These are phyloP conservation scores for Chalciporus sp. DNA, from an alignment of 1,284 basidiomycete genomes.

Conservation along the genomic window DNA sequence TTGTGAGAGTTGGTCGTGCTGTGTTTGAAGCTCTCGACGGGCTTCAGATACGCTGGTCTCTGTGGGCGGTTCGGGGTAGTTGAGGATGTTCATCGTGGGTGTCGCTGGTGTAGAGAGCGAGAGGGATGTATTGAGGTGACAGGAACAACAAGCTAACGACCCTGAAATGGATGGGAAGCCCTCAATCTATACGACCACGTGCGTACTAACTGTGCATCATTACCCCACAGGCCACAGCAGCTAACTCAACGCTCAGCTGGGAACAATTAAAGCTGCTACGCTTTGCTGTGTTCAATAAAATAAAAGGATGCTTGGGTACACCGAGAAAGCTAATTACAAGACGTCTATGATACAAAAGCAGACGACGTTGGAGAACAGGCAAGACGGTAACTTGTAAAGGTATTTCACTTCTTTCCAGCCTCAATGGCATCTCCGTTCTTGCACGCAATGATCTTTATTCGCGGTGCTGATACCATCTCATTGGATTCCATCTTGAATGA, in stretches of 20 bases:
- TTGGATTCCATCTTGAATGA: slow-evolving; percentile 94
- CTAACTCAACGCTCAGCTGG: too few relatives aligned
- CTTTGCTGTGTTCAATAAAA: neutral
- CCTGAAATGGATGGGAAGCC: slow-evolving; percentile 27
- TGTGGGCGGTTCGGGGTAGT: slow-evolving; percentile 56
- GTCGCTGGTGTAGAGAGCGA: slow-evolving; percentile 12
- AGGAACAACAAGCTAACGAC: slow-evolving; percentile 9
- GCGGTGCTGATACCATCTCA: slow-evolving; percentile 72
- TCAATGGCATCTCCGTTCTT: slow-evolving; percentile 89
- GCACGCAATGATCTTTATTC: slow-evolving; percentile 95
- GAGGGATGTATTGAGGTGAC: slow-evolving; percentile 1
- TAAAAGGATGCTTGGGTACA: neutral
- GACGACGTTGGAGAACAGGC: neutral
- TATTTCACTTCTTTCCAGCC: slow-evolving; percentile 53
- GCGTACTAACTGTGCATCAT: too few relatives aligned
- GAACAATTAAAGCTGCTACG: too few relatives aligned
- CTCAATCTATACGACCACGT: slow-evolving; percentile 24
- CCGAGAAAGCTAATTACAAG: slow-evolving; percentile 22
- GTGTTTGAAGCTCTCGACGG: slow-evolving; percentile 41
- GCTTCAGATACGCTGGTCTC: slow-evolving; percentile 50
- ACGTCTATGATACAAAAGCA: slow-evolving; percentile 27
- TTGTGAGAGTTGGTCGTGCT: slow-evolving; percentile 36
- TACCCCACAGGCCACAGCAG: too few relatives aligned
- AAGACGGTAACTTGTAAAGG: neutral
- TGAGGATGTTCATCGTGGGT: slow-evolving; percentile 18